Evolutionary conservation across 768 basidiomycete species (phyloP).

Genomic region (Boletus subcaerulescens): DNA sequence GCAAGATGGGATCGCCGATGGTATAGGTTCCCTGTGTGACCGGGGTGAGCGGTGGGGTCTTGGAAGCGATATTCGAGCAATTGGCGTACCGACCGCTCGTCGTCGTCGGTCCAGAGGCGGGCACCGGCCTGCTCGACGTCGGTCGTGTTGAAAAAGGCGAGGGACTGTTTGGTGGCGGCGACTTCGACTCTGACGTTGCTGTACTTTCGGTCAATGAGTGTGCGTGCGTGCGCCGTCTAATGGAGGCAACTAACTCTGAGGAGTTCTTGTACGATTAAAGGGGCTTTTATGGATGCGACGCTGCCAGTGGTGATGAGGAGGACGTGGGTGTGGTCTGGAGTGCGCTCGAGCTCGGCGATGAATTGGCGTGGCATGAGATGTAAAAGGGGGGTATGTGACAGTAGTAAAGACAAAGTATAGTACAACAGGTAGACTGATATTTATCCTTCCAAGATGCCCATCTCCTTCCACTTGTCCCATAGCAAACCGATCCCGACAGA

Average conservation of each 20-base stretch:
- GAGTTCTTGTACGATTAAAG: conserved; percentile 80
- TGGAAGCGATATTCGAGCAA: too few relatives aligned
- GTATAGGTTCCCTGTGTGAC: conserved; percentile 59
- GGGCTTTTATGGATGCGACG: conserved; percentile 92
- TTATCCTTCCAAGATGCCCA: conserved; percentile 62
- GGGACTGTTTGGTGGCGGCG: conserved; percentile 72
- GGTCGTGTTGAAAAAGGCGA: conserved; percentile 67
- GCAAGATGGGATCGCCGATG: conserved; percentile 89
- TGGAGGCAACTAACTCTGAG: conserved; percentile 50
- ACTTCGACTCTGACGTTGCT: conserved; percentile 75
- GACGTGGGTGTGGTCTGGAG: conserved; percentile 48
- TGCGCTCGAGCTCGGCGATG: conserved; percentile 28
- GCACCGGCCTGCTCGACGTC: conserved; percentile 52
- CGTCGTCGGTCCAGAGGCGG: conserved; percentile 82
- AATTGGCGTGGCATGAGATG: conserved; percentile 18
- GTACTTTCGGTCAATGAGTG: conserved; percentile 50
- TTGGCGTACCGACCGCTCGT: conserved; percentile 83
- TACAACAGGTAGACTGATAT: conserved; percentile 10
- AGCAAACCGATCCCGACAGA: conserved; percentile 73
- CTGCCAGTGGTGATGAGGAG: conserved; percentile 90
- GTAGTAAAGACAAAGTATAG: conserved; percentile 3
- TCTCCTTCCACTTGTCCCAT: conserved; percentile 89
- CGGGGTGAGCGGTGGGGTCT: neutral
- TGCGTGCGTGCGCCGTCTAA: neutral
- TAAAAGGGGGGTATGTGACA: neutral